phyloP scores from a whole-genome alignment of 805 yeast species.

The Lipomyces lipofer region DNA sequence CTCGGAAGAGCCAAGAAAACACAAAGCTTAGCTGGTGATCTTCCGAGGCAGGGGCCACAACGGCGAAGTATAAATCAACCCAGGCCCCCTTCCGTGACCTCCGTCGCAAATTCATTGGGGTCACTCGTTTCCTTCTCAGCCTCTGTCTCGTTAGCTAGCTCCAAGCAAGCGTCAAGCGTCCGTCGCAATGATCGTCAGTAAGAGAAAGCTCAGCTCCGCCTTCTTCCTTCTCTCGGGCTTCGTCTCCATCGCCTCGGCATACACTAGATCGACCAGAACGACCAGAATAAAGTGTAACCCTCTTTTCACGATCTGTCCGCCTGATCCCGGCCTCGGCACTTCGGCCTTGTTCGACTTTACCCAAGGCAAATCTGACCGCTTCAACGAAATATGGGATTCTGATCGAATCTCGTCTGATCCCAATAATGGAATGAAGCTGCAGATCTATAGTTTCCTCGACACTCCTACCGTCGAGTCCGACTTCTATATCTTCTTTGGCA shows the following conservation, averaged over 20 bases:
- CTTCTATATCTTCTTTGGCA: conserved; percentile 87
- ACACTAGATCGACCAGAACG: too few species aligned
- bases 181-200: conserved; percentile 3
- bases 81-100: too few species aligned
- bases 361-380: conserved; percentile 45
- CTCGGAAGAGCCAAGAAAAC: too few species aligned
- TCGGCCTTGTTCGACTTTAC: conserved; percentile 56
- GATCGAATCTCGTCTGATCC: conserved; percentile 49
- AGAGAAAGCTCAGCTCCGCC: too few species aligned
- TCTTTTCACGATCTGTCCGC: conserved; percentile 44
- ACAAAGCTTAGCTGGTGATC: too few species aligned
- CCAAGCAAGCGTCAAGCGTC: too few species aligned
- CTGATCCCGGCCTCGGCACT: conserved; percentile 67
- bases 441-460: conserved; percentile 63
- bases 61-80: too few species aligned
- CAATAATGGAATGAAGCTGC: conserved; percentile 60
- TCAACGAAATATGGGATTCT: conserved; percentile 44
- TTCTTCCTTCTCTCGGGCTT: conserved; percentile 8
- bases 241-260: conserved; percentile 15
- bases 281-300: conserved; percentile 48
- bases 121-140: too few species aligned
- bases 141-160: too few species aligned
- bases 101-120: too few species aligned
- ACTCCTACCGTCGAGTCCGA: conserved; percentile 77
- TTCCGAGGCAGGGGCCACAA: too few species aligned